Evolutionary conservation across 805 yeast species (phyloP).

Genomic region (Candida maltosa): DNA sequence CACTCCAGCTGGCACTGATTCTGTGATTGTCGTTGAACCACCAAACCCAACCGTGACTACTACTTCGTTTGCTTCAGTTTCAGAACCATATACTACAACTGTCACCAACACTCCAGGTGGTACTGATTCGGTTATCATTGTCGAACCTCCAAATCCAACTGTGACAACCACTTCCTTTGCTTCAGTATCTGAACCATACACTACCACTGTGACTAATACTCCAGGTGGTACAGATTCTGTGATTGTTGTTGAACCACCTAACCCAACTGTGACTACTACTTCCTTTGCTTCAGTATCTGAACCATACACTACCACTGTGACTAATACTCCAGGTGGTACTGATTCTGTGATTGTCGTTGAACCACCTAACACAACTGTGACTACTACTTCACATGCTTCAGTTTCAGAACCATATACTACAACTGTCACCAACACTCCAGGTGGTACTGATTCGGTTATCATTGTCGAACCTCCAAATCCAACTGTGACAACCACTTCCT

Average conservation of each 20-base stretch:
- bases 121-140: conserved; percentile 11
- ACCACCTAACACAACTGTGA: conserved; percentile 11
- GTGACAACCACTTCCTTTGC: background rate
- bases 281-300: conserved; percentile 7
- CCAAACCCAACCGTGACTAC: too few species aligned
- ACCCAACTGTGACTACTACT: conserved; percentile 8
- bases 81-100: conserved; percentile 8
- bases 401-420: conserved; percentile 6
- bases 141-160: too few species aligned
- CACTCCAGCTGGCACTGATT: conserved; percentile 1
- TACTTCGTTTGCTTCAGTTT: background rate
- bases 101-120: conserved; percentile 12
- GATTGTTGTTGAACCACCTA: conserved; percentile 11
- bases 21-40: conserved; percentile 1
- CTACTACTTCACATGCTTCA: background rate
- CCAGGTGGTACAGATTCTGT: conserved; percentile 7
- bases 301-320: background rate
- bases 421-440: conserved; percentile 4
- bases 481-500: conserved; percentile 8
- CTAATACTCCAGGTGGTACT: conserved; percentile 6
- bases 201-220: conserved; percentile 2
- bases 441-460: background rate
- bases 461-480: conserved; percentile 3
- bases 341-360: conserved; percentile 7
- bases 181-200: background rate